A percentile compares a stretch with the other conserved stretches of the same genome.
phyloP scores from a whole-genome alignment of 1,284 basidiomycete species.

The Trametes hirsuta region DNA sequence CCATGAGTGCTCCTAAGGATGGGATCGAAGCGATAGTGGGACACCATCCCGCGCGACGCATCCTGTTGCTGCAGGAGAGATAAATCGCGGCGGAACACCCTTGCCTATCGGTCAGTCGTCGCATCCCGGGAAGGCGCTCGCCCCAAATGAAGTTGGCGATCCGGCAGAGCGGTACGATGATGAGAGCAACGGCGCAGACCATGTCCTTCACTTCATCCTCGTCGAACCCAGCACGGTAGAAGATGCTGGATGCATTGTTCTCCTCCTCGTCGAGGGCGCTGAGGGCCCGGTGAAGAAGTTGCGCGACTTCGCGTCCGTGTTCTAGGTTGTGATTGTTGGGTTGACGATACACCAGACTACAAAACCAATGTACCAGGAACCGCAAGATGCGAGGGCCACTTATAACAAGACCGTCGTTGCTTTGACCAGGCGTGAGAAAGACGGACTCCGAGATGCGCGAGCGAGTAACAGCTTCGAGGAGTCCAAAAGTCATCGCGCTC shows the following conservation, averaged over 20 bases:
- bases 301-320: constrained; percentile 5
- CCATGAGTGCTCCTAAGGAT: no score
- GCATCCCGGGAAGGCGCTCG: no score
- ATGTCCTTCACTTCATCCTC: not conserved
- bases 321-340: not conserved
- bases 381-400: no score
- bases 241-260: not conserved
- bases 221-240: not conserved
- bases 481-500: no score
- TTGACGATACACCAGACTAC: not conserved
- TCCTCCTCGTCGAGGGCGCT: constrained; percentile 14
- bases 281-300: not conserved
- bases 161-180: constrained; percentile 2
- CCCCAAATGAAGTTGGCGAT: not conserved
- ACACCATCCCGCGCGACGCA: no score
- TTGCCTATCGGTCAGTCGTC: no score
- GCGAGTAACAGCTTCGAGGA: no score
- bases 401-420: not conserved
- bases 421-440: no score
- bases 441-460: no score
- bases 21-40: no score
- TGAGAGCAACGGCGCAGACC: constrained; percentile 5
- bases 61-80: not conserved
- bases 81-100: no score
- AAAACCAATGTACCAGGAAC: no score